A percentile compares a stretch with the other conserved stretches of the same genome.
These are phyloP conservation scores for Penicillium sp. DNA, from an alignment of 2,329 filamentous ascomycete genomes.

Conservation along the genomic window DNA sequence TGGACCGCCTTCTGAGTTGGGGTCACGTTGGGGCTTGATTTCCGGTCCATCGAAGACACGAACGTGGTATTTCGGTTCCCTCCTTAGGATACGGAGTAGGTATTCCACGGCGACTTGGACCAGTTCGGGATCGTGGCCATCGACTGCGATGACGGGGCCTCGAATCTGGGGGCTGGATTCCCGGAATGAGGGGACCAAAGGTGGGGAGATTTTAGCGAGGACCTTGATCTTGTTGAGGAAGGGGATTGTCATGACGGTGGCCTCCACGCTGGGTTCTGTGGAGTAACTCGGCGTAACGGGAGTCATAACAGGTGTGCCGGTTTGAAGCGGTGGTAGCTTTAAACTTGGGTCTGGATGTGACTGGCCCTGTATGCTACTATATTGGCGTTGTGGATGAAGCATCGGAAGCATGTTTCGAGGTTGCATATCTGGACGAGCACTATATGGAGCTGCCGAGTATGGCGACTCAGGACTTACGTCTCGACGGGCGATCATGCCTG, in stretches of 20 bases:
- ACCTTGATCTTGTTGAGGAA: slow-evolving; percentile 75
- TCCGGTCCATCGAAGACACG: slow-evolving; percentile 51
- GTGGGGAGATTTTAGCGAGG: slow-evolving; percentile 72
- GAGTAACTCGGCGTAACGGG: slow-evolving; percentile 28
- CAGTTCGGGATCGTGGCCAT: slow-evolving; percentile 68
- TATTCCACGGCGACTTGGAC: slow-evolving; percentile 66
- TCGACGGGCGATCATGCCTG: slow-evolving; percentile 35
- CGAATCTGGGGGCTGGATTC: slow-evolving; percentile 47
- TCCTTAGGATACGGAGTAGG: slow-evolving; percentile 56
- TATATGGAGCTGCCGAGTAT: slow-evolving; percentile 46
- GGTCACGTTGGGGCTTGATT: slow-evolving; percentile 18
- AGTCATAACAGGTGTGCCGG: slow-evolving; percentile 29
- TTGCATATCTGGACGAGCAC: slow-evolving; percentile 41
- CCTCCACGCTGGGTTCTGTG: slow-evolving; percentile 56
- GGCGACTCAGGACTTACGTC: slow-evolving; percentile 41
- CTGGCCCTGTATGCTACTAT: slow-evolving; percentile 24
- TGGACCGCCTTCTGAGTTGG: slow-evolving; percentile 27
- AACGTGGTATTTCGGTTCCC: slow-evolving; percentile 53
- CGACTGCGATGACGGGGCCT: slow-evolving; percentile 80
- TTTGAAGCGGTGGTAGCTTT: slow-evolving; percentile 56
- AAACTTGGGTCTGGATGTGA: slow-evolving; percentile 50
- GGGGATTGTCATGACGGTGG: slow-evolving; percentile 73
- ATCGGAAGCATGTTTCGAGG: slow-evolving; percentile 46
- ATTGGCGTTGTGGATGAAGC: slow-evolving; percentile 57
- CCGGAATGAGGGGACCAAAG: slow-evolving; percentile 48